A percentile compares a stretch with the other conserved stretches of the same genome.
phyloP scores from a whole-genome alignment of 805 yeast species.

The Saccharomycopsis oosterbeekiorum region DNA sequence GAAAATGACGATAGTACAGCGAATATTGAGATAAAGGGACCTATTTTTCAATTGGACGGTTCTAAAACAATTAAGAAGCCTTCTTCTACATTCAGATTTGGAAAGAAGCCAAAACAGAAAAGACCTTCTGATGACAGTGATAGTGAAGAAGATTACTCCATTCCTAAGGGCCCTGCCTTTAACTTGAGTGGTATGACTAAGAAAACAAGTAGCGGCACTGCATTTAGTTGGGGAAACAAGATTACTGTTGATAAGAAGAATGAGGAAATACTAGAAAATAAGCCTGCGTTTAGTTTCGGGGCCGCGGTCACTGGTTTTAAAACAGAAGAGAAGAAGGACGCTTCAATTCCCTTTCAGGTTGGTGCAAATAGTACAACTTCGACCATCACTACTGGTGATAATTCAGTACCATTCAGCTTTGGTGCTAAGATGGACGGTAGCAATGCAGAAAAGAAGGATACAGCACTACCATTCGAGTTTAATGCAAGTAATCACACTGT shows the following conservation, averaged over 20 bases:
- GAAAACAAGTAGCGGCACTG: conserved; percentile 1
- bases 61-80: background rate
- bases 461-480: background rate
- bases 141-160: conserved; percentile 3
- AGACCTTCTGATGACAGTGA: background rate
- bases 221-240: conserved; percentile 17
- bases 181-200: background rate
- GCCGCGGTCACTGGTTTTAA: background rate
- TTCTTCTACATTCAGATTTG: conserved; percentile 9
- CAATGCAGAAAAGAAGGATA: background rate
- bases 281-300: background rate
- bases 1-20: conserved; percentile 5
- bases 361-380: background rate
- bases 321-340: background rate
- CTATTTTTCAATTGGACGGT: conserved; percentile 6
- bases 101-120: background rate
- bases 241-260: background rate
- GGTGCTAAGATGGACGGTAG: background rate
- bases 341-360: background rate
- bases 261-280: background rate
- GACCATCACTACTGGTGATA: background rate
- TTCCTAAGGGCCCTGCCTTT: conserved; percentile 14
- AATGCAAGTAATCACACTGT: no score
- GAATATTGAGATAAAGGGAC: conserved; percentile 14
- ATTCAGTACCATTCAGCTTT: background rate